Conservation (phyloP, 1,139 yeast species). For the Magnusiomyces suaveolens region DNA sequence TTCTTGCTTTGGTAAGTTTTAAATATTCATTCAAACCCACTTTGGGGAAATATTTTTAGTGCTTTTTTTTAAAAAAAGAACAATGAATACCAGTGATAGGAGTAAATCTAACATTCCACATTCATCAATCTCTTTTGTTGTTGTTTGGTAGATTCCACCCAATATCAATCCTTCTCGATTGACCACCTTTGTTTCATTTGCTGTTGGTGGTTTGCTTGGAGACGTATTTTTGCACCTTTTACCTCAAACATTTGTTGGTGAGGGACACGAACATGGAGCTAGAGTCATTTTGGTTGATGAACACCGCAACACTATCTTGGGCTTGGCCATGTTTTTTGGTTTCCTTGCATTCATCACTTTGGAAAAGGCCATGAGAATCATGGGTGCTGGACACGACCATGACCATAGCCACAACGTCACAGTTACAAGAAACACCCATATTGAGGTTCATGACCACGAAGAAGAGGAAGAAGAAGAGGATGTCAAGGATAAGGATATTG, state of each 20-base stretch:
- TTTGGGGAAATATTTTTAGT: too few relatives aligned
- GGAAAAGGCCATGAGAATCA: conserved; percentile 47
- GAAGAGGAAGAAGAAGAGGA: conserved; percentile 21
- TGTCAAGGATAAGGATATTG: conserved; percentile 6
- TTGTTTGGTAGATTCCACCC: conserved; percentile 41
- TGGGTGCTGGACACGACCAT: conserved; percentile 34
- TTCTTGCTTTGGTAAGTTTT: conserved; percentile 34
- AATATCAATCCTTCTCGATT: conserved; percentile 40
- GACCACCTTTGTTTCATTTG: conserved; percentile 50
- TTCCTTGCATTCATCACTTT: conserved; percentile 46
- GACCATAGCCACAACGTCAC: conserved; percentile 36
- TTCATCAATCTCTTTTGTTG: too few relatives aligned
- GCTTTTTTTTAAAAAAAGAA: too few relatives aligned
- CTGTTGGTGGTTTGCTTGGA: conserved; percentile 61
- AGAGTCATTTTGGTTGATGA: conserved; percentile 42
- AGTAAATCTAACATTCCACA: too few relatives aligned
- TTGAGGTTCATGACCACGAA: conserved; percentile 14
- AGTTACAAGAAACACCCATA: conserved; percentile 21
- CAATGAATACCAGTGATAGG: too few relatives aligned
- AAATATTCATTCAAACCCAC: too few relatives aligned
- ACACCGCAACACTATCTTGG: conserved; percentile 40
- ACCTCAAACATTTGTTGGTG: conserved; percentile 54
- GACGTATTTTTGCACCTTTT: conserved; percentile 56
- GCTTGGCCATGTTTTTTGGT: conserved; percentile 47
- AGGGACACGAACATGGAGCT: conserved; percentile 32